These are phyloP conservation scores for Hamigera avellanea DNA, from an alignment of 495 filamentous ascomycete species.

Conservation along the genomic window DNA sequence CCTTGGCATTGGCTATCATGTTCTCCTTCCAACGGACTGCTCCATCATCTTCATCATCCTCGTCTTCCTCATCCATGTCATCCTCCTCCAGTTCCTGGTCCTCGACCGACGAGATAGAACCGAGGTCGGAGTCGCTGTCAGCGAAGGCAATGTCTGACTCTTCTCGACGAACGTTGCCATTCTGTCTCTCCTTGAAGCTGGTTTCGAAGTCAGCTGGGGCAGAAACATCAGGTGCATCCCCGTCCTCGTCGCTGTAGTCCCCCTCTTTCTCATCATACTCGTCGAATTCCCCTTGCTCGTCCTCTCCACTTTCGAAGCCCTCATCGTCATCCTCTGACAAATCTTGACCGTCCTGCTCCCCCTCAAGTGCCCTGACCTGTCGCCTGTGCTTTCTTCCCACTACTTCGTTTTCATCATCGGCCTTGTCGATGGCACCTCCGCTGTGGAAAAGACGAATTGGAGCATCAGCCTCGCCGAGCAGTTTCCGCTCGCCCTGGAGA, in stretches of 20 bases:
- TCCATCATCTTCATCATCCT: conserved; percentile 53
- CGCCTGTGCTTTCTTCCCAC: conserved; percentile 61
- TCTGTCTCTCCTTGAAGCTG: conserved; percentile 33
- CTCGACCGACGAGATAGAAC: conserved; percentile 68
- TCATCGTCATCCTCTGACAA: conserved; percentile 47
- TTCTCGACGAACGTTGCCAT: conserved; percentile 25
- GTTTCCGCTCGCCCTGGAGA: conserved; percentile 67
- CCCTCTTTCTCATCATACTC: conserved; percentile 29
- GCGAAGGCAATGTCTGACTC: conserved; percentile 75
- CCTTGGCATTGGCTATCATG: conserved; percentile 61
- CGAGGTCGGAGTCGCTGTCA: conserved; percentile 90
- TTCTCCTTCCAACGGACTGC: conserved; percentile 75
- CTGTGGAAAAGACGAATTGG: conserved; percentile 75
- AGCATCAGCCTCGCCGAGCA: conserved; percentile 71
- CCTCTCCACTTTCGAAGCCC: conserved; percentile 51
- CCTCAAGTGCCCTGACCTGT: conserved; percentile 49
- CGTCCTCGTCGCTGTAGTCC: conserved; percentile 19
- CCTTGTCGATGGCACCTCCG: conserved; percentile 54
- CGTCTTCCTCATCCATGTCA: conserved; percentile 43
- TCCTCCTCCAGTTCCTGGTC: conserved; percentile 49
- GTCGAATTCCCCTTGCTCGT: conserved; percentile 40
- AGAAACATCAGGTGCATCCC: conserved; percentile 28
- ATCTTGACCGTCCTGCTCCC: conserved; percentile 41
- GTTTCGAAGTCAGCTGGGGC: conserved; percentile 30
- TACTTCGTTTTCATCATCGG: conserved; percentile 48